Evolutionary conservation across 192 early-diverging fungal species (phyloP).

Genomic region (Phlyctochytrium arcticum): DNA sequence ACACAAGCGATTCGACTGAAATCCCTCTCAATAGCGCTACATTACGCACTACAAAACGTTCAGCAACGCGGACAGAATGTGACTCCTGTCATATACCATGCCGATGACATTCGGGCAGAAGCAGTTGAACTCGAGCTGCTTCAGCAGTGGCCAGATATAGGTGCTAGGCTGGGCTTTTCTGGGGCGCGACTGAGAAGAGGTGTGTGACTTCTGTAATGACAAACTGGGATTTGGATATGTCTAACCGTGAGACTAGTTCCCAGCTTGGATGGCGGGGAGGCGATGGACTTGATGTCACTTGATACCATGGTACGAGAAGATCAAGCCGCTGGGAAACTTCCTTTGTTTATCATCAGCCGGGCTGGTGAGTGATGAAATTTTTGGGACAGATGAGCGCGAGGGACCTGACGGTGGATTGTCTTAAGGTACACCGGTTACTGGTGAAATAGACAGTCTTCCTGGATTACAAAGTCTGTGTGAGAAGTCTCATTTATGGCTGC

Average conservation of each 20-base stretch:
- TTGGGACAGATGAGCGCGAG: no score
- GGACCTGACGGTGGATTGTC: neutral
- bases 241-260: no score
- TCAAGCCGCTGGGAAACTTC: neutral
- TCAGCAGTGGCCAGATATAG: neutral
- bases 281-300: conserved; percentile 4
- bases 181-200: conserved; percentile 1
- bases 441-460: neutral
- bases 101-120: neutral
- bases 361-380: neutral
- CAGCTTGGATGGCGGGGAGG: neutral
- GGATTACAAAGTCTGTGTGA: conserved; percentile 8
- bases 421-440: conserved; percentile 8
- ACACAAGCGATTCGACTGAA: no score
- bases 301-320: conserved; percentile 4
- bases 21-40: no score
- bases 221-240: neutral
- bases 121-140: neutral
- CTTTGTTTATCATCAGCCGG: neutral
- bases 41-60: no score
- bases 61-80: no score
- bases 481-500: conserved; percentile 4
- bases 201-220: neutral
- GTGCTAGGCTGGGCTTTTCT: neutral
- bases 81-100: conserved; percentile 5